Conservation (phyloP, 352 stramenopile species). For the Globisporangium irregulare region DNA sequence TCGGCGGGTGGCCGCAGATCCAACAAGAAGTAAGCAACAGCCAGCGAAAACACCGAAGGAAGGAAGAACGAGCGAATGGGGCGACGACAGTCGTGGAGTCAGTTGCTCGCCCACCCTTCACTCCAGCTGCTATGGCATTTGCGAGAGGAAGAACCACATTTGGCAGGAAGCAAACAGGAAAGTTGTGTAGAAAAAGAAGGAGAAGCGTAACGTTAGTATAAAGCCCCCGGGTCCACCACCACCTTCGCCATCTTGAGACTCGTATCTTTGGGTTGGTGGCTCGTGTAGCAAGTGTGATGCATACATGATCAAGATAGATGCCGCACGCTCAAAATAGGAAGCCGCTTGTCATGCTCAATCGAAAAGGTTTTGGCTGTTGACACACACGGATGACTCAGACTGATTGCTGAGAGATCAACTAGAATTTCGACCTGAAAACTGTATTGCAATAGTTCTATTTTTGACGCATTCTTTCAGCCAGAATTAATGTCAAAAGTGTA, state of each 20-base stretch:
- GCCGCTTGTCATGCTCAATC: not conserved
- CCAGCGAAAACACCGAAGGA: not conserved
- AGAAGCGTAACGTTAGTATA: not conserved
- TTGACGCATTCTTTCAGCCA: not conserved
- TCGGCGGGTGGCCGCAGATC: conserved; percentile 46
- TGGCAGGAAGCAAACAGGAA: not conserved
- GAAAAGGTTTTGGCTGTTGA: not conserved
- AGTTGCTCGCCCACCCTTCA: not conserved
- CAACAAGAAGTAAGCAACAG: conserved; percentile 12
- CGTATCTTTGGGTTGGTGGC: not conserved
- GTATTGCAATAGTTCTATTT: not conserved
- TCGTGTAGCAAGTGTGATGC: not conserved
- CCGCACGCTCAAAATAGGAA: not conserved
- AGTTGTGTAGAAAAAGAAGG: not conserved
- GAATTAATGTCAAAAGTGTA: not conserved
- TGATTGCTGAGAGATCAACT: not conserved
- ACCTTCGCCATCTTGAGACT: not conserved
- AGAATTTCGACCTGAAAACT: not conserved
- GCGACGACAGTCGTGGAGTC: not conserved
- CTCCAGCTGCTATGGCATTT: not conserved
- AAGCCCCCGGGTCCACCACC: not conserved
- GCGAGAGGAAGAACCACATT: not conserved
- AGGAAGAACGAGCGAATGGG: not conserved
- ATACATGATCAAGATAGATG: not conserved
- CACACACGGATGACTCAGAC: not conserved